These are phyloP conservation scores for Strobilomyces echinocephalus DNA, from an alignment of 768 basidiomycete species.

Conservation along the genomic window DNA sequence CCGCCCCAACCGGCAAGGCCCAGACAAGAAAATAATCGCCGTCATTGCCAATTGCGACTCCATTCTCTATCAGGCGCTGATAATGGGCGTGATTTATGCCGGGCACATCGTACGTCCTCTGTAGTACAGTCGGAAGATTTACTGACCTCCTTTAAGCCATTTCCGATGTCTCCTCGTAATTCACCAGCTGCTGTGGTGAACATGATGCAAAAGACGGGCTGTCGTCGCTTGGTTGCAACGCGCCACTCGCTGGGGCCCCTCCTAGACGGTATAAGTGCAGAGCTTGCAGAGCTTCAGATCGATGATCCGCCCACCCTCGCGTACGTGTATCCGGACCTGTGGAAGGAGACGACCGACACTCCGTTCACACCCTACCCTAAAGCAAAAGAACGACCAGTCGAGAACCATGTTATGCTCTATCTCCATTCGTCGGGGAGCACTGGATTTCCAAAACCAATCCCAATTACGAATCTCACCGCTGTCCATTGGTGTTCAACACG, in stretches of 20 bases:
- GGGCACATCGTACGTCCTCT: neutral
- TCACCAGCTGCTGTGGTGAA: too few relatives aligned
- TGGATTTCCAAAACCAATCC: constrained; percentile 17
- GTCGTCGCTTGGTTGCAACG: constrained; percentile 37
- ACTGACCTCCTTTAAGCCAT: constrained; percentile 17
- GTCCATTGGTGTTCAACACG: constrained; percentile 21
- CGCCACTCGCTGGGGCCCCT: constrained; percentile 24
- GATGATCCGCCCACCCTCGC: constrained; percentile 14
- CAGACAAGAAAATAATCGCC: constrained; percentile 34
- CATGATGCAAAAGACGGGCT: constrained; percentile 28
- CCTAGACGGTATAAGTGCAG: constrained; percentile 24
- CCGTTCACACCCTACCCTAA: constrained; percentile 9
- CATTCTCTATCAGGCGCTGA: constrained; percentile 40
- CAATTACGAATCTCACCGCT: constrained; percentile 28
- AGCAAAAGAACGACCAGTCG: neutral
- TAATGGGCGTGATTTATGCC: constrained; percentile 28
- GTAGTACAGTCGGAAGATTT: too few relatives aligned
- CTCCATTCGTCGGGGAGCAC: constrained; percentile 50
- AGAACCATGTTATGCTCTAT: constrained; percentile 29
- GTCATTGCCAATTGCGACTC: constrained; percentile 37
- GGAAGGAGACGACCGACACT: neutral
- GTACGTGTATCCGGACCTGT: constrained; percentile 7
- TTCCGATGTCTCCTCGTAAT: too few relatives aligned
- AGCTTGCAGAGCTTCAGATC: constrained; percentile 17
- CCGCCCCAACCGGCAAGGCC: constrained; percentile 30